Base-by-base conservation (phyloP, 768 basidiomycete species). In the Pulveroboletus sp. region DNA sequence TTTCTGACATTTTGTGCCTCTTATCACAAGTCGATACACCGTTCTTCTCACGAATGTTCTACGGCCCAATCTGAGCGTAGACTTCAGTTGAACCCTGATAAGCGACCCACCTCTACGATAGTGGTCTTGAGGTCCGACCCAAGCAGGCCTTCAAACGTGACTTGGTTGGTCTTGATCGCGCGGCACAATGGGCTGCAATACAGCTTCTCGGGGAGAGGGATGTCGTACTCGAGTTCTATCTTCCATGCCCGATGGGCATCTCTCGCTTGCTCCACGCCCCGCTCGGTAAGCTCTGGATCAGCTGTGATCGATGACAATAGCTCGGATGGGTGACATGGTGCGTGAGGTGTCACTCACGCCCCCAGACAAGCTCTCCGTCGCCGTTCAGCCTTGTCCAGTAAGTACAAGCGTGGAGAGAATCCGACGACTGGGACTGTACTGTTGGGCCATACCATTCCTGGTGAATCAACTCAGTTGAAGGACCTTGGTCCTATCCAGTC, bases 21-120 rank as follows among this genome's bases (percentile, higher is more conserved):
- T 77, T 76, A 63, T 90, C 87, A 58, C 85, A 88, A 0, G 86
- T 87, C 50, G 88, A 85, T 1, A 78, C 74, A 0, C 86, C 80
- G 50, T 79, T 77, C 51, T 74, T 74, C 63, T 90, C 88, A 26
- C 86, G 78, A 41, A 80, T 76, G 51, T 83, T 76, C 88, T 89
- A 20, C 1, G 6, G 27, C 1, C 39, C 14, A 30, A 7, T 34
- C 2, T 43, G 24, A 58, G 44, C 20, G 4, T 34, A 20, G 29
- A 47, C 14, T 9, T 26, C 27, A 4, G 4, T 35, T 38, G 16
- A 17, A 12, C 14, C 27, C 12, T 19, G 11, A n/a, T 1, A 12
- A 29, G 7, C 12, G 12, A 34, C 54, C 30, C 39, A 83, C 86
- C 76, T 88, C 87, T 12, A 84, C 54, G 34, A 88, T 69, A 4